Conservation (phyloP, 192 early-diverging fungal genomes). For the Podila verticillata region DNA sequence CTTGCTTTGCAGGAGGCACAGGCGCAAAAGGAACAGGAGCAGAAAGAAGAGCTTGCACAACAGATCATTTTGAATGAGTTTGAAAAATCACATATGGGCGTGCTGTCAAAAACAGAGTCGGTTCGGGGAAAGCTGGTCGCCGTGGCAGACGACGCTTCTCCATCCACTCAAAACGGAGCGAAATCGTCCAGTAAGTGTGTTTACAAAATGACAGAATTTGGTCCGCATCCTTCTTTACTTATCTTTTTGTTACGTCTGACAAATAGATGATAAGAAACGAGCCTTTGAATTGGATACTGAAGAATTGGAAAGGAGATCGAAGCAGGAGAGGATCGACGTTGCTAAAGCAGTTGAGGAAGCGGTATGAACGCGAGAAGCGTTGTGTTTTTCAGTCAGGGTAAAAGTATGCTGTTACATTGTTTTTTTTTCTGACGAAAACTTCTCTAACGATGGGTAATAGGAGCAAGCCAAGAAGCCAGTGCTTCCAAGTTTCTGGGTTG, state of each 20-base stretch:
- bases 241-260: no score
- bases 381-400: background rate
- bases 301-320: slow-evolving; percentile 38
- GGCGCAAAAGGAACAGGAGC: slow-evolving; percentile 52
- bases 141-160: background rate
- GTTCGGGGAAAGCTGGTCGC: slow-evolving; percentile 8
- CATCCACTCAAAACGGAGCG: background rate
- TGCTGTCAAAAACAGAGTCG: slow-evolving; percentile 45
- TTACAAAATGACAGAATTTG: background rate
- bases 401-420: background rate
- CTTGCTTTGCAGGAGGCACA: slow-evolving; percentile 56
- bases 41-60: slow-evolving; percentile 57
- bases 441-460: background rate
- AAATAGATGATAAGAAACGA: slow-evolving; percentile 23
- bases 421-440: background rate
- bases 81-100: slow-evolving; percentile 71
- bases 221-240: no score
- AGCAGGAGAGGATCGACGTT: slow-evolving; percentile 32
- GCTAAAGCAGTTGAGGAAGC: slow-evolving; percentile 44
- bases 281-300: slow-evolving; percentile 33
- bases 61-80: slow-evolving; percentile 67
- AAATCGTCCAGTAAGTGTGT: background rate
- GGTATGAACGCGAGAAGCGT: slow-evolving; percentile 1
- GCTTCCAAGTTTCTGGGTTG: slow-evolving; percentile 77
- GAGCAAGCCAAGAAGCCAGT: slow-evolving; percentile 43